Evolutionary conservation across 441 rosid species (phyloP).

Genomic region (Erodium trifolium): DNA sequence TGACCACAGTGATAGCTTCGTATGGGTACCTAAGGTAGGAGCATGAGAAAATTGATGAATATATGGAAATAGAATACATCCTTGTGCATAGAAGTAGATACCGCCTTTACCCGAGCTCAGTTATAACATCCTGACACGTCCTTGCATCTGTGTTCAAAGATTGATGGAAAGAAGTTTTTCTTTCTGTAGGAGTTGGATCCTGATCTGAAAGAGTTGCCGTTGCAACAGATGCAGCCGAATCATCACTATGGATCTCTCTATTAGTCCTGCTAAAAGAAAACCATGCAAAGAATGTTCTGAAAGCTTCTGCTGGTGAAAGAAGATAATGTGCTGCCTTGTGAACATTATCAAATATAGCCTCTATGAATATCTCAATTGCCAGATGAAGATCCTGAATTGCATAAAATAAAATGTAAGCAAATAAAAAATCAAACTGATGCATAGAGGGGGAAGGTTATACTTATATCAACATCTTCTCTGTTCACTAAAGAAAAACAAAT

Average conservation of each 20-base stretch:
- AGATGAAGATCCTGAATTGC: conserved; percentile 79
- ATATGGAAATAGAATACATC: not conserved
- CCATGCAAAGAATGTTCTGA: conserved; percentile 35
- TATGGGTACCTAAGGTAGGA: conserved; percentile 67
- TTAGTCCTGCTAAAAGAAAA: conserved; percentile 32
- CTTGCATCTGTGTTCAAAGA: conserved; percentile 86
- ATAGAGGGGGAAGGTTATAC: not conserved
- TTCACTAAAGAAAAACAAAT: not conserved
- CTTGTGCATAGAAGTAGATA: conserved; percentile 1
- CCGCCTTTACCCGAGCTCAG: conserved; percentile 73
- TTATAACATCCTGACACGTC: conserved; percentile 88
- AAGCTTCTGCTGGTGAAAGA: conserved; percentile 66
- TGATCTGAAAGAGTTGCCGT: conserved; percentile 55
- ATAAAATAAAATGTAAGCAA: conserved; percentile 16
- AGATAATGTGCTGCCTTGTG: conserved; percentile 63
- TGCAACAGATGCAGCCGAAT: conserved; percentile 32
- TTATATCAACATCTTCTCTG: conserved; percentile 2
- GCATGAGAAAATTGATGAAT: conserved; percentile 13
- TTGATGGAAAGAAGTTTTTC: conserved; percentile 39
- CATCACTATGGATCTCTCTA: conserved; percentile 14
- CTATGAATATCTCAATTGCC: conserved; percentile 79
- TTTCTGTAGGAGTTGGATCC: conserved; percentile 53
- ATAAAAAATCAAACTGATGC: conserved; percentile 2
- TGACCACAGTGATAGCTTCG: conserved; percentile 82
- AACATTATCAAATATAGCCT: conserved; percentile 66